Percentiles rank a stretch among this genome's conserved stretches.
phyloP scores from a whole-genome alignment of 345 rosid species.

The Anastatica hierochuntica region DNA sequence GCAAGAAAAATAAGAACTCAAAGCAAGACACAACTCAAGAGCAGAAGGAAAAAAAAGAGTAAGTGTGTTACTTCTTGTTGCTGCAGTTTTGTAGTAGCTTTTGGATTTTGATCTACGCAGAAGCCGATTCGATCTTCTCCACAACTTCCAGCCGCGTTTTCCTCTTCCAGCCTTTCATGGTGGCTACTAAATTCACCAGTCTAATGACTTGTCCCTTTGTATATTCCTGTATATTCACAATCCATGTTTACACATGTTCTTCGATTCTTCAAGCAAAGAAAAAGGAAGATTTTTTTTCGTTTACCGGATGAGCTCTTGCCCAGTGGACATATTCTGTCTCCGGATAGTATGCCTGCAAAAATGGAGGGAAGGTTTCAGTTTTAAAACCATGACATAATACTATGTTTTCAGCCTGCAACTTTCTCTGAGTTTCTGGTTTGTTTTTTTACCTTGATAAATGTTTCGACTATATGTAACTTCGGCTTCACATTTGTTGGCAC shows the following conservation, averaged over 20 bases:
- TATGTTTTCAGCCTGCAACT: no score
- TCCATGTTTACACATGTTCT: neutral
- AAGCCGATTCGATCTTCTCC: constrained; percentile 69
- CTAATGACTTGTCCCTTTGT: constrained; percentile 67
- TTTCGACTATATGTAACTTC: constrained; percentile 66
- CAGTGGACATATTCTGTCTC: constrained; percentile 94
- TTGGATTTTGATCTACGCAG: constrained; percentile 10
- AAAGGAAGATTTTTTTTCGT: no score
- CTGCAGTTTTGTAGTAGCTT: neutral
- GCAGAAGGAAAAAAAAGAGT: neutral
- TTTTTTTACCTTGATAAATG: constrained; percentile 85
- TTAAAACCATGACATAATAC: neutral
- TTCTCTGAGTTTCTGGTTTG: neutral
- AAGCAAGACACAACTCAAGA: constrained; percentile 3
- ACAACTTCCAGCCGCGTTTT: constrained; percentile 70
- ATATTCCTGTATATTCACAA: constrained; percentile 50
- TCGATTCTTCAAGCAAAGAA: neutral
- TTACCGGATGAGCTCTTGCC: constrained; percentile 94
- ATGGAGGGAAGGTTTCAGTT: constrained; percentile 1
- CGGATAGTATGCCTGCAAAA: constrained; percentile 79
- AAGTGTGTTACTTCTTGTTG: neutral
- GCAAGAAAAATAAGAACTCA: no score
- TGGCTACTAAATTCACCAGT: constrained; percentile 76
- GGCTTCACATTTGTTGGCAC: constrained; percentile 67
- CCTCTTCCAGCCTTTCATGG: constrained; percentile 97